phyloP scores from a whole-genome alignment of 371 early-diverging fungal species.

The Sporodiniella umbellata region DNA sequence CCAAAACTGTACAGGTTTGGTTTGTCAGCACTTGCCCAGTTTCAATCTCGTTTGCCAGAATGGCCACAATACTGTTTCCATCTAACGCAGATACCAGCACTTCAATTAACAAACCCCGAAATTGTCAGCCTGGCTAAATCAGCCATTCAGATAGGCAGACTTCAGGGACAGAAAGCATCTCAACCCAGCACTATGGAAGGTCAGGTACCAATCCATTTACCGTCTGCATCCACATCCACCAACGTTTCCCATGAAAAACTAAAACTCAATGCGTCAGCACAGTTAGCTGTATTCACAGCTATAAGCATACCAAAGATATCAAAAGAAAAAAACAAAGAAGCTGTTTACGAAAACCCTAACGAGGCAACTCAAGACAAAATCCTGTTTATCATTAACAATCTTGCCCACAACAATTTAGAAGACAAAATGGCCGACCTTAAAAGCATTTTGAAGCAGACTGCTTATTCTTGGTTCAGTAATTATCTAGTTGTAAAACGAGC shows the following conservation, averaged over 20 bases:
- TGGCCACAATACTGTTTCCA: slow-evolving; percentile 89
- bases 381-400: slow-evolving; percentile 94
- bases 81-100: slow-evolving; percentile 74
- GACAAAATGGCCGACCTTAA: slow-evolving; percentile 78
- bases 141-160: slow-evolving; percentile 27
- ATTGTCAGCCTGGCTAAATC: slow-evolving; percentile 54
- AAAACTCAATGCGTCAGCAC: slow-evolving; percentile 8
- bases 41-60: slow-evolving; percentile 77
- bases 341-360: slow-evolving; percentile 56
- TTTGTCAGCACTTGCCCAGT: slow-evolving; percentile 80
- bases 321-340: slow-evolving; percentile 12
- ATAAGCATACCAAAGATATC: slow-evolving; percentile 38
- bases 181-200: slow-evolving; percentile 1
- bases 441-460: slow-evolving; percentile 60
- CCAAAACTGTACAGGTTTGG: slow-evolving; percentile 90
- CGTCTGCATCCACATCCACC: slow-evolving; percentile 16
- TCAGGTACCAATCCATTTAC: slow-evolving; percentile 6
- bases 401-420: slow-evolving; percentile 82
- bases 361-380: slow-evolving; percentile 89
- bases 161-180: slow-evolving; percentile 13
- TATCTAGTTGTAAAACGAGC: slow-evolving; percentile 93
- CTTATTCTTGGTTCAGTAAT: slow-evolving; percentile 88
- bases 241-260: slow-evolving; percentile 11
- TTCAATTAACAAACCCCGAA: slow-evolving; percentile 78
- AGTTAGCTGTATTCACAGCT: slow-evolving; percentile 57